Percentiles rank a stretch among this genome's conserved stretches.
Conservation (phyloP, 2,329 filamentous ascomycete genomes). For the Pochonia chlamydosporia region DNA sequence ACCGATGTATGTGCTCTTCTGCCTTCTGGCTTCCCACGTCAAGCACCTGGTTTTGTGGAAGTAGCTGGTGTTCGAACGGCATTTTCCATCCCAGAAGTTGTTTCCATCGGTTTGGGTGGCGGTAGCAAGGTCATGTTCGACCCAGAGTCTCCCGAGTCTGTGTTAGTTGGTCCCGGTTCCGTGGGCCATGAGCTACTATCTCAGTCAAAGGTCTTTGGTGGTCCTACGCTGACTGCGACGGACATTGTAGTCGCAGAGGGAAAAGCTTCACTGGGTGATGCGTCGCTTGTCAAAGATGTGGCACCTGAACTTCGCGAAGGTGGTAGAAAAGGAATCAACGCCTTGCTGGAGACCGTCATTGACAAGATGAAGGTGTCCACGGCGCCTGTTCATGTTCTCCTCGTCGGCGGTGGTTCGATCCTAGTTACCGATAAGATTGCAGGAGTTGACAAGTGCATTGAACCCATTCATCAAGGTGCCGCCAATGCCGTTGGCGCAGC, state of each 20-base stretch:
- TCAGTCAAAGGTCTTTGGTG: constrained; percentile 47
- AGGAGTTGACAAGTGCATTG: constrained; percentile 44
- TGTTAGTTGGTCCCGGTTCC: constrained; percentile 49
- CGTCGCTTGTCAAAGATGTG: constrained; percentile 20
- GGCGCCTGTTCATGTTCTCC: constrained; percentile 43
- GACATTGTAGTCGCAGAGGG: constrained; percentile 41
- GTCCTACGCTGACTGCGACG: constrained; percentile 44
- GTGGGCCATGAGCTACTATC: constrained; percentile 45
- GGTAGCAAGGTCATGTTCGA: constrained; percentile 31
- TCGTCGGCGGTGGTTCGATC: constrained; percentile 53
- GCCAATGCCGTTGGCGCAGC: constrained; percentile 58
- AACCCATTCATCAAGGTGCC: constrained; percentile 46
- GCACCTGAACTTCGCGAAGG: constrained; percentile 14
- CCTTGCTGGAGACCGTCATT: constrained; percentile 43
- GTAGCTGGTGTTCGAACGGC: constrained; percentile 54
- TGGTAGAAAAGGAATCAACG: constrained; percentile 31
- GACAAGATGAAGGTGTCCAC: constrained; percentile 53
- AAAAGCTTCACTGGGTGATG: constrained; percentile 24
- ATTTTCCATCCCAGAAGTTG: constrained; percentile 51
- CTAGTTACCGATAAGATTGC: constrained; percentile 41
- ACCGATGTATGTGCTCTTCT: constrained; percentile 54
- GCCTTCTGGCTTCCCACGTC: constrained; percentile 53
- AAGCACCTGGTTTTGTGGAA: constrained; percentile 52
- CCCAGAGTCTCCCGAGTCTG: constrained; percentile 19
- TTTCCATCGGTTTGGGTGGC: constrained; percentile 51